Base-by-base conservation (phyloP, 1,284 basidiomycete genomes). In the Takashimella tepidaria region DNA sequence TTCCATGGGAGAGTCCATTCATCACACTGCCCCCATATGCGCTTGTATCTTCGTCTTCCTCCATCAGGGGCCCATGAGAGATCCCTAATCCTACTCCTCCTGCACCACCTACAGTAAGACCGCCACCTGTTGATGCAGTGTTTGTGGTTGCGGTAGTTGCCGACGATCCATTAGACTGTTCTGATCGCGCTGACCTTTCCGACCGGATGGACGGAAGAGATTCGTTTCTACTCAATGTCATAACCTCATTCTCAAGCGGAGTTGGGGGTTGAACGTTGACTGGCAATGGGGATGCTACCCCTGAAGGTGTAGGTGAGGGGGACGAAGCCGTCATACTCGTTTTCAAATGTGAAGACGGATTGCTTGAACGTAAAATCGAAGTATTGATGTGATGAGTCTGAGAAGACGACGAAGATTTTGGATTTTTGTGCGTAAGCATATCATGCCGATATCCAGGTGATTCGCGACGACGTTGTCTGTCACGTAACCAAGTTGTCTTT, bases 311-410 rank as follows among this genome's bases (percentile, higher is more conserved):
- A 16, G 31, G 31, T 37, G 31, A 37, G 16, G 31, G 31, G 10
- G 31, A 37, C 8, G 31, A 37, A 8, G 31, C 16, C 31, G 31
- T 37, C 8, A 37, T 37, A 16, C 10, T 37, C 16, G 31, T 8
- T 37, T 16, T 37, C 31, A 37, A 37, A 16, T 37, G 31, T 8
- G 31, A 37, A 37, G 31, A 37, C 16, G 31, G 16, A 8, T 37
- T 37, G 16, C 68, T 73, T 3, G 65, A 64, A 41, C 62, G 58
- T 59, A 73, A 70, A 23, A 70, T 19, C 10, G 61, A 64, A 11
- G 70, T 70, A 8, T 37, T 16, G 16, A 37, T 37, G 10, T 8
- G 10, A 37, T 8, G 31, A 8, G 31, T 8, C 16, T 37, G 31
- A 37, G 31, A 8, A n/a, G n/a, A n/a, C n/a, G n/a, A n/a, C n/a